A percentile compares a stretch with the other conserved stretches of the same genome.
These are phyloP conservation scores for Mycena crocata DNA, from an alignment of 768 basidiomycete genomes.

Conservation along the genomic window DNA sequence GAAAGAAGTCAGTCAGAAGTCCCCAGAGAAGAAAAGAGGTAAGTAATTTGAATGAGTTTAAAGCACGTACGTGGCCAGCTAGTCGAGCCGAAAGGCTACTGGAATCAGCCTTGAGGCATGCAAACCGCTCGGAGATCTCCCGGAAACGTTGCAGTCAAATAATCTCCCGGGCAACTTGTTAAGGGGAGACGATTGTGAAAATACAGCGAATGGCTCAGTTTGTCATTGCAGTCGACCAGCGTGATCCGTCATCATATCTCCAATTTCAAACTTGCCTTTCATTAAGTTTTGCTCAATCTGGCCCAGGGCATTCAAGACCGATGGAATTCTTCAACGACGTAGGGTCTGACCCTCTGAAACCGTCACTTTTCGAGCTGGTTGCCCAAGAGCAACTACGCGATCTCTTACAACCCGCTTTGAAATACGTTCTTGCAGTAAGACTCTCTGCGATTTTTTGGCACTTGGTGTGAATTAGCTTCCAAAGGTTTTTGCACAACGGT, in stretches of 20 bases:
- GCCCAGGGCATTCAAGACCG: no score
- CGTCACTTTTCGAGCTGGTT: constrained; percentile 90
- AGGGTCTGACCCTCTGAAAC: constrained; percentile 78
- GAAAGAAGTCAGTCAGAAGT: not conserved
- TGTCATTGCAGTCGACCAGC: not conserved
- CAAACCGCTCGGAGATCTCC: not conserved
- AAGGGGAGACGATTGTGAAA: not conserved
- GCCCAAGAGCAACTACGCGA: constrained; percentile 95
- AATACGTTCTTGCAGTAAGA: constrained; percentile 91
- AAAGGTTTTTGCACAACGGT: constrained; percentile 93
- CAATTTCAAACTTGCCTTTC: not conserved
- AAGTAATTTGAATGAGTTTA: constrained; percentile 17
- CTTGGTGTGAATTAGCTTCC: constrained; percentile 5
- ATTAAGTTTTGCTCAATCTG: not conserved
- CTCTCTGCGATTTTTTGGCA: not conserved
- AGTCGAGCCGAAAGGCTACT: not conserved
- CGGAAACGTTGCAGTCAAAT: not conserved
- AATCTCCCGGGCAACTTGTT: not conserved
- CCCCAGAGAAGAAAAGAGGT: not conserved
- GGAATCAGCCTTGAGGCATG: constrained; percentile 22
- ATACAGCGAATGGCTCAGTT: not conserved
- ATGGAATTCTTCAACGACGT: constrained; percentile 90
- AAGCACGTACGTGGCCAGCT: not conserved
- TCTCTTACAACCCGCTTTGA: constrained; percentile 92
- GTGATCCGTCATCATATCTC: not conserved